A percentile compares a stretch with the other conserved stretches of the same genome.
phyloP scores from a whole-genome alignment of 2,329 filamentous ascomycete species.

The Lachnellula cervina region DNA sequence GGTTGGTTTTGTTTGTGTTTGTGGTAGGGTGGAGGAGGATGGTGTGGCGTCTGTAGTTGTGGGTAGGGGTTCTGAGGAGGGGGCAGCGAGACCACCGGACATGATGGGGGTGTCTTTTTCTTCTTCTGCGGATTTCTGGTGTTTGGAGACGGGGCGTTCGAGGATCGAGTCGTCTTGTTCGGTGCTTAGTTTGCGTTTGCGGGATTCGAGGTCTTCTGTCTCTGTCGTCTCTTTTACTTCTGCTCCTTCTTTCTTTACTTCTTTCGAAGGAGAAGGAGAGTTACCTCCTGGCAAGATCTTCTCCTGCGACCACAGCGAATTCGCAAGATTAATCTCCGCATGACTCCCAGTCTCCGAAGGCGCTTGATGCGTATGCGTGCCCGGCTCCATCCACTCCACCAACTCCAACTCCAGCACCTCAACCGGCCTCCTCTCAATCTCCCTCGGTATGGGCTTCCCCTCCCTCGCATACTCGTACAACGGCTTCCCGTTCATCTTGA shows the following conservation, averaged over 20 bases:
- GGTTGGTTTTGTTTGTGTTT: no score
- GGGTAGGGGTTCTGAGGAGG: background rate
- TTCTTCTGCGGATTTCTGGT: slow-evolving; percentile 11
- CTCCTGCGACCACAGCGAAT: slow-evolving; percentile 63
- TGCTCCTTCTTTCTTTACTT: background rate
- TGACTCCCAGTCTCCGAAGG: slow-evolving; percentile 72
- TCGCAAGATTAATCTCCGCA: slow-evolving; percentile 70
- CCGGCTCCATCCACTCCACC: slow-evolving; percentile 79
- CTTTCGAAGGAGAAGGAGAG: slow-evolving; percentile 33
- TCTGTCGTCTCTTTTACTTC: slow-evolving; percentile 28
- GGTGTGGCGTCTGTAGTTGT: slow-evolving; percentile 13
- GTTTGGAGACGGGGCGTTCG: slow-evolving; percentile 25
- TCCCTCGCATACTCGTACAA: slow-evolving; percentile 94
- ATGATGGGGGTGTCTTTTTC: slow-evolving; percentile 21
- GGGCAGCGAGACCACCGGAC: slow-evolving; percentile 26
- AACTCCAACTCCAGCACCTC: slow-evolving; percentile 74
- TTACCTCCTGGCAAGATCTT: slow-evolving; percentile 33
- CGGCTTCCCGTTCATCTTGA: slow-evolving; percentile 90
- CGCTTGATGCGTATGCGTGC: slow-evolving; percentile 73
- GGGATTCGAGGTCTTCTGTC: slow-evolving; percentile 30
- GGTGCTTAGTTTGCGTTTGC: slow-evolving; percentile 30
- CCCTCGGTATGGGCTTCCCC: slow-evolving; percentile 77
- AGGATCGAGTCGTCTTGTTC: slow-evolving; percentile 29
- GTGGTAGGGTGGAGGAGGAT: background rate
- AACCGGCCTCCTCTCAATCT: slow-evolving; percentile 77